Evolutionary conservation across 2,329 filamentous ascomycete species (phyloP).

Genomic region (Mariannaea sp.): DNA sequence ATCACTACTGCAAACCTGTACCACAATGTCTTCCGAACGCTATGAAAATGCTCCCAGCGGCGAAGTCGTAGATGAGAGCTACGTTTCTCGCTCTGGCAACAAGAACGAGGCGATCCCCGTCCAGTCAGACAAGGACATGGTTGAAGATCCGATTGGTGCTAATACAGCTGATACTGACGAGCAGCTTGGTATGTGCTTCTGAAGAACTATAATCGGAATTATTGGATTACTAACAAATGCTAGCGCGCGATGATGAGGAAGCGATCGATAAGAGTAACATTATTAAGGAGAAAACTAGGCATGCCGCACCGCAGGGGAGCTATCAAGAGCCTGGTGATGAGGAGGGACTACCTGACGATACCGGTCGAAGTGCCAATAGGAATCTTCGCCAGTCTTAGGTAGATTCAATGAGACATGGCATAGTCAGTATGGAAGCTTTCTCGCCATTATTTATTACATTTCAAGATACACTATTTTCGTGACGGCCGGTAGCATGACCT

Average conservation of each 20-base stretch:
- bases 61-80: slow-evolving; percentile 24
- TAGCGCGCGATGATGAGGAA: slow-evolving; percentile 27
- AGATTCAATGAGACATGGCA: background rate
- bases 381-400: background rate
- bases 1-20: background rate
- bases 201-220: accelerated
- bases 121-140: slow-evolving; percentile 25
- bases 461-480: too few species aligned
- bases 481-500: too few species aligned
- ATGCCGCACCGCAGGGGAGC: slow-evolving; percentile 25
- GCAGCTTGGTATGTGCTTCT: slow-evolving; percentile 23
- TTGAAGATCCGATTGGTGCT: slow-evolving; percentile 25
- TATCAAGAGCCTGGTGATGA: slow-evolving; percentile 29
- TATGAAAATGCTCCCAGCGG: slow-evolving; percentile 19
- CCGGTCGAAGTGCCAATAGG: slow-evolving; percentile 20
- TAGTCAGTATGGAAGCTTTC: too few species aligned
- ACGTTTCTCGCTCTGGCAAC: slow-evolving; percentile 26
- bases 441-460: too few species aligned
- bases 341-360: slow-evolving; percentile 28
- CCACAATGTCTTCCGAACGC: slow-evolving; percentile 26
- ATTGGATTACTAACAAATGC: background rate
- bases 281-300: slow-evolving; percentile 26
- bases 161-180: slow-evolving; percentile 24
- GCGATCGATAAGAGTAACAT: slow-evolving; percentile 28
- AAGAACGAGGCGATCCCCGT: slow-evolving; percentile 29